Conservation (phyloP, 371 early-diverging fungal species). For the Rhizopus delemar region DNA sequence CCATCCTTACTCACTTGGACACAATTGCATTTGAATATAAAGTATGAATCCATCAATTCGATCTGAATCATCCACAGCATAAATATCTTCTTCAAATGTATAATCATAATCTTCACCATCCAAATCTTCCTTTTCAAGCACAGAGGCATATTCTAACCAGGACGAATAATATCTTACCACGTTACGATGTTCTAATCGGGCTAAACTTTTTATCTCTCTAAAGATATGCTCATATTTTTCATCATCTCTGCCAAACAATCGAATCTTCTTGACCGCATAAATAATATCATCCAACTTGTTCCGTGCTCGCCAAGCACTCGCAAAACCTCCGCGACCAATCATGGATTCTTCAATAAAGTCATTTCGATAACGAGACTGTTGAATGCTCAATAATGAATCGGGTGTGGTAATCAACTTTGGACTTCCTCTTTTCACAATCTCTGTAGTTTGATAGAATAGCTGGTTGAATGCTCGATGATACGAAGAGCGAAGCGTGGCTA, state of each 20-base stretch:
- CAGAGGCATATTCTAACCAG: conserved; percentile 80
- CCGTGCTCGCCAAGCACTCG: conserved; percentile 75
- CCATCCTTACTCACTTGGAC: conserved; percentile 55
- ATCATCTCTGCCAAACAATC: conserved; percentile 45
- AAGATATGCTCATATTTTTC: conserved; percentile 72
- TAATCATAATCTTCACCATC: conserved; percentile 9
- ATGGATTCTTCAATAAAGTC: conserved; percentile 81
- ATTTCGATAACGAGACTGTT: conserved; percentile 75
- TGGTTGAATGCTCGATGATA: conserved; percentile 83
- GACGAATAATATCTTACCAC: conserved; percentile 92
- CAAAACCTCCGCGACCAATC: conserved; percentile 95
- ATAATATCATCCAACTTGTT: conserved; percentile 82
- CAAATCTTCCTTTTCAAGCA: conserved; percentile 13
- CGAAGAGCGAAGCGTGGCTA: conserved; percentile 75
- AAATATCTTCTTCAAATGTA: not conserved
- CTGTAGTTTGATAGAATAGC: conserved; percentile 76
- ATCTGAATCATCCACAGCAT: not conserved
- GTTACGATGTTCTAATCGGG: conserved; percentile 85
- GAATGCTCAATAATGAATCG: conserved; percentile 44
- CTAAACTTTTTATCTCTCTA: conserved; percentile 89
- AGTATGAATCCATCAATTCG: conserved; percentile 55
- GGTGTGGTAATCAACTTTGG: conserved; percentile 17
- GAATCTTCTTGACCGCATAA: conserved; percentile 90
- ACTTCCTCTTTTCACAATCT: conserved; percentile 45
- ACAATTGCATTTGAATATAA: conserved; percentile 87